These are phyloP conservation scores for Crassisporium funariophilum DNA, from an alignment of 768 basidiomycete species.

Conservation along the genomic window DNA sequence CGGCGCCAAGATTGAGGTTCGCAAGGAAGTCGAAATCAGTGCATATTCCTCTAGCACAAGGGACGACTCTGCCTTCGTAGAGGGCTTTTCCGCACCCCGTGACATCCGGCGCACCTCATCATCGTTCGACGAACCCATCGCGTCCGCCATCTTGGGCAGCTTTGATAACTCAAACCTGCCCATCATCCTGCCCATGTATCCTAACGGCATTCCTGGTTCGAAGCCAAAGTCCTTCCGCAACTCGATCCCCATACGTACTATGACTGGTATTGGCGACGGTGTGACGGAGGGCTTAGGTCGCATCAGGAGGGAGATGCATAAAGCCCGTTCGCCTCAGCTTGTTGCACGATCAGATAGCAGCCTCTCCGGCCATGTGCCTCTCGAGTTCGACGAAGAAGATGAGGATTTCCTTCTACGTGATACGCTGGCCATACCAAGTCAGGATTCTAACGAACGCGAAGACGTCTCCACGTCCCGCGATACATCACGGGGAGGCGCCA, in stretches of 20 bases:
- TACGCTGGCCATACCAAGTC: slow-evolving; percentile 10
- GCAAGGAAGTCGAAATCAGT: slow-evolving; percentile 69
- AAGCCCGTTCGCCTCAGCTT: slow-evolving; percentile 48
- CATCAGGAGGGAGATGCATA: slow-evolving; percentile 57
- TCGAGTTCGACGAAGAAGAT: slow-evolving; percentile 71
- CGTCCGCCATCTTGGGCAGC: slow-evolving; percentile 67
- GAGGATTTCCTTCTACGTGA: slow-evolving; percentile 51
- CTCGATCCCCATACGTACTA: slow-evolving; percentile 59
- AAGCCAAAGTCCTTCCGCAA: slow-evolving; percentile 42
- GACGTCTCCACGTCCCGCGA: slow-evolving; percentile 19
- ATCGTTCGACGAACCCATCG: slow-evolving; percentile 79
- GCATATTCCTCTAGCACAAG: slow-evolving; percentile 40
- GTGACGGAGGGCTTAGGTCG: slow-evolving; percentile 64
- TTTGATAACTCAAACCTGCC: slow-evolving; percentile 51
- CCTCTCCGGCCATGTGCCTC: slow-evolving; percentile 40
- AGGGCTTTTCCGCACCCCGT: slow-evolving; percentile 44
- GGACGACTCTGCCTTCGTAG: slow-evolving; percentile 46
- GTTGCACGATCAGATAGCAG: slow-evolving; percentile 25
- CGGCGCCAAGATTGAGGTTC: slow-evolving; percentile 66
- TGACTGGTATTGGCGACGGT: slow-evolving; percentile 54
- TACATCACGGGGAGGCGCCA: slow-evolving; percentile 28
- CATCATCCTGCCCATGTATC: slow-evolving; percentile 73
- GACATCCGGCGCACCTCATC: slow-evolving; percentile 49
- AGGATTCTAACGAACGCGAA: slow-evolving; percentile 11
- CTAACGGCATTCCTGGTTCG: slow-evolving; percentile 60